phyloP scores from a whole-genome alignment of 192 early-diverging fungal species.

The Backusella macrospora region DNA sequence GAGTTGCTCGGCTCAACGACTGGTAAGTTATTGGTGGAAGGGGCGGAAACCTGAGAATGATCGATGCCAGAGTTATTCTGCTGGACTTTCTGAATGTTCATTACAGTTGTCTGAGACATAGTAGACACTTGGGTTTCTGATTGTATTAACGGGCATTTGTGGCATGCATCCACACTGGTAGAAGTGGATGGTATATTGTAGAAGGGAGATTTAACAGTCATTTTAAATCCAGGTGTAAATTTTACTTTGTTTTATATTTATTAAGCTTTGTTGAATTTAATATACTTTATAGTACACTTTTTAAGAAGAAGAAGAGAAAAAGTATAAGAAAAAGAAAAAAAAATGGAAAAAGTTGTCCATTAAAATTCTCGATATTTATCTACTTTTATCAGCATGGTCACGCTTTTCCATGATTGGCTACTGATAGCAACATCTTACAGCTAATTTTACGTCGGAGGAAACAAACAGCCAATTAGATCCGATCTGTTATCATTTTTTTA shows the following conservation, averaged over 20 bases:
- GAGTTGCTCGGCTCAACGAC: conserved; percentile 44
- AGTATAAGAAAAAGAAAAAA: conserved; percentile 1
- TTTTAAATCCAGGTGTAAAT: not conserved
- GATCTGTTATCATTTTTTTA: conserved; percentile 12
- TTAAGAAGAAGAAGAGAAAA: conserved; percentile 15
- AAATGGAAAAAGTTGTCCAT: conserved; percentile 18
- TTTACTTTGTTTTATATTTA: not conserved
- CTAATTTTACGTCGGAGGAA: conserved; percentile 12
- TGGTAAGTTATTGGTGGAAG: conserved; percentile 34
- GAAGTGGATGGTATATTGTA: conserved; percentile 44
- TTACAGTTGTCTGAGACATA: conserved; percentile 8
- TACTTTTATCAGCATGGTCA: conserved; percentile 16
- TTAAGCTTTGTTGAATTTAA: conserved; percentile 2
- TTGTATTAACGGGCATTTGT: conserved; percentile 38
- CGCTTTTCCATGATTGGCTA: conserved; percentile 20
- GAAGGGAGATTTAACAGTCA: conserved; percentile 40
- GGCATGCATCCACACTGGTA: conserved; percentile 42
- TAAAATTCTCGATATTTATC: conserved; percentile 11
- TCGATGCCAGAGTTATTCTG: conserved; percentile 42
- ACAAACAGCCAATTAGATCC: conserved; percentile 2
- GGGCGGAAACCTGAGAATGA: conserved; percentile 12
- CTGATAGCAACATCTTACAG: conserved; percentile 14
- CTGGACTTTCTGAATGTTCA: conserved; percentile 21
- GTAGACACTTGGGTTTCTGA: conserved; percentile 18
- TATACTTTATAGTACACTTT: conserved; percentile 9